Evolutionary conservation across 2,329 filamentous ascomycete genomes (phyloP).

Genomic region (Ceratocystis destructans): DNA sequence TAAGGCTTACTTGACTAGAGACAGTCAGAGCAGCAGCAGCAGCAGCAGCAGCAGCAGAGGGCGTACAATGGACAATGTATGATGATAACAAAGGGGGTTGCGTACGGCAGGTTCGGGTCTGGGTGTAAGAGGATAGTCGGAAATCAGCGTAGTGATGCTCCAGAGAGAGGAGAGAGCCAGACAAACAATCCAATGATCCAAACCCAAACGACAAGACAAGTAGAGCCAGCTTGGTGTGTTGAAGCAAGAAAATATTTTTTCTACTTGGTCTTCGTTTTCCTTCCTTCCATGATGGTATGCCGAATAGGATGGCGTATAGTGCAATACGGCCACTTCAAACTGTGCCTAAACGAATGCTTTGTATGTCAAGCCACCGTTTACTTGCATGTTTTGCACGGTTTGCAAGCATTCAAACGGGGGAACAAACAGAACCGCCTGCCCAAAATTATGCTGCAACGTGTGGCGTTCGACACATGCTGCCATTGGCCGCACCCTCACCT

Average conservation of each 20-base stretch:
- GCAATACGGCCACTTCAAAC: not conserved
- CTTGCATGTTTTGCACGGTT: not conserved
- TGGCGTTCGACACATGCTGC: not conserved
- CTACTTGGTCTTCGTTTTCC: too few relatives aligned
- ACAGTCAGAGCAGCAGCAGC: not conserved
- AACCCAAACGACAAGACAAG: too few relatives aligned
- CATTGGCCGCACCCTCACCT: not conserved
- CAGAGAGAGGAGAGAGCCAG: too few relatives aligned
- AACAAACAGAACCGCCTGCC: not conserved
- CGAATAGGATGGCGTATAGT: not conserved
- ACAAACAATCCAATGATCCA: too few relatives aligned
- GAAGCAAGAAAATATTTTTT: too few relatives aligned
- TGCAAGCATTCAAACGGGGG: not conserved
- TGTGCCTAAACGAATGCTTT: not conserved
- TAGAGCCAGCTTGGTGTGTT: too few relatives aligned
- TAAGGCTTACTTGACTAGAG: not conserved
- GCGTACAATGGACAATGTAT: not conserved
- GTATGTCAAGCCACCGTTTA: not conserved
- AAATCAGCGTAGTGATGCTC: too few relatives aligned
- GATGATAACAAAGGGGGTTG: too few relatives aligned
- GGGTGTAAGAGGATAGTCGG: too few relatives aligned
- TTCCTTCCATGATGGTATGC: too few relatives aligned
- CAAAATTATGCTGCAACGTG: not conserved
- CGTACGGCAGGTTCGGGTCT: too few relatives aligned
- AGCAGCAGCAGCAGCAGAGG: not conserved